A percentile compares a stretch with the other conserved stretches of the same genome.
Conservation (phyloP, 2,329 filamentous ascomycete species). For the Aspergillus spinulosporus region DNA sequence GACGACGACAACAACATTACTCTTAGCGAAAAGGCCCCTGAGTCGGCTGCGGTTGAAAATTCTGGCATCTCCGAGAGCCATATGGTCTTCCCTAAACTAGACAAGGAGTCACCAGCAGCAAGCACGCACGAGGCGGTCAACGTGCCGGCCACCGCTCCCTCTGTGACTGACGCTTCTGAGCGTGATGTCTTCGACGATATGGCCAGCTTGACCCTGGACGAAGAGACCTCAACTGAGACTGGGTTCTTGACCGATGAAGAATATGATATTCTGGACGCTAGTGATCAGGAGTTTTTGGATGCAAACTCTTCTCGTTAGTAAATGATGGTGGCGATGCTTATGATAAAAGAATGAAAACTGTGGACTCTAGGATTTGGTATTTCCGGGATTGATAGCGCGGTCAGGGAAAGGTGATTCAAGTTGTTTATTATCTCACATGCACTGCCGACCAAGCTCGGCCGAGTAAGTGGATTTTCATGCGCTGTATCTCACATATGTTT, state of each 20-base stretch:
- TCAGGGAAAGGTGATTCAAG: constrained; percentile 13
- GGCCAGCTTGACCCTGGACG: constrained; percentile 57
- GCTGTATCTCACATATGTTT: constrained; percentile 10
- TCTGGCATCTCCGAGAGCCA: constrained; percentile 55
- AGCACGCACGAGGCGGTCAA: constrained; percentile 65
- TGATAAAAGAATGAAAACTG: constrained; percentile 2
- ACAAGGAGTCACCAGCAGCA: constrained; percentile 83
- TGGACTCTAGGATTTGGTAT: neutral
- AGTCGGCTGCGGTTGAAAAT: constrained; percentile 32
- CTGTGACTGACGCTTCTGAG: constrained; percentile 51
- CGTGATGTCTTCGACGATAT: constrained; percentile 54
- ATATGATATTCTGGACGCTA: constrained; percentile 95
- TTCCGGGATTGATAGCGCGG: constrained; percentile 6
- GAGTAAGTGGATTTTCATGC: neutral
- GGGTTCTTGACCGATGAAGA: constrained; percentile 96
- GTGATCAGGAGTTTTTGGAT: constrained; percentile 76
- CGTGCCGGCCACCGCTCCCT: constrained; percentile 34
- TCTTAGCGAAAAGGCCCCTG: constrained; percentile 30
- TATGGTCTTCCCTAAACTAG: constrained; percentile 96
- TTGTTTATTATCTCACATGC: constrained; percentile 4
- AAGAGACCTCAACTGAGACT: constrained; percentile 52
- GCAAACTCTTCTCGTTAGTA: constrained; percentile 35
- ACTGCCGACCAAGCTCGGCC: neutral
- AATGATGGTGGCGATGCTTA: neutral
- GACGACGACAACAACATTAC: no score